Base-by-base conservation (phyloP, 2,329 filamentous ascomycete genomes). In the Phialophora tarda region DNA sequence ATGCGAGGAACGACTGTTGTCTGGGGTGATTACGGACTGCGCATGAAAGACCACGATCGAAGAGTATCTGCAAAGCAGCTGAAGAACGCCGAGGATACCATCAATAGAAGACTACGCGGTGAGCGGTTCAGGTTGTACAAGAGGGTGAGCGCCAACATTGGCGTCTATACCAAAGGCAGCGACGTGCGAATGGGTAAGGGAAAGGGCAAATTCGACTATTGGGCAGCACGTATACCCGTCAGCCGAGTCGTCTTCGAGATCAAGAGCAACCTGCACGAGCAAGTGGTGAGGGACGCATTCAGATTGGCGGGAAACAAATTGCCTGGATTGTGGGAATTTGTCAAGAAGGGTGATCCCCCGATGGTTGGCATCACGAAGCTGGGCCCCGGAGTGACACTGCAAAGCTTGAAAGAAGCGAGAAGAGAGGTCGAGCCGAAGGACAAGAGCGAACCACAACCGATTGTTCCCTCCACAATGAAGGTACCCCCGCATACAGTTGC, bases 181-280 rank as follows among this genome's bases (percentile, higher is more conserved):
- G 95, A 99, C 82, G 90, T 92, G 78, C 90, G 95, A 86, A 99
- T 99, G 96, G 95, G 95, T 78, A 99, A 98, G 81, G 95, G 95
- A 81, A 99, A 99, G 79, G 95, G 95, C 73, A 91, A 89, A 69
- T 98, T 99, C 77, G 95, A 99, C 78, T 92, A 96, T 77, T 99
- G 95, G 95, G 93, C 94, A 4, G 88, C 91, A 24, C 88, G 94
- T 79, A 89, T 98, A 72, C 88, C 92, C 8, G 92, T 98, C 59
- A 97, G 91, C 80, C 91, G 95, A 78, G 88, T 99, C 57, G 83
- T 97, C 23, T 96, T 99, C 73, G 95, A 99, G 80, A 81, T 99
- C 72, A 93, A 92, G 79, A 95, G 95, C 54, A 87, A 93, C 73
- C 77, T 98, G 70, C 95, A 99, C 85, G 95, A 99, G 83, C 91